A percentile compares a stretch with the other conserved stretches of the same genome.
Conservation (phyloP, 2,329 filamentous ascomycete genomes). For the Trichoderma sp. region DNA sequence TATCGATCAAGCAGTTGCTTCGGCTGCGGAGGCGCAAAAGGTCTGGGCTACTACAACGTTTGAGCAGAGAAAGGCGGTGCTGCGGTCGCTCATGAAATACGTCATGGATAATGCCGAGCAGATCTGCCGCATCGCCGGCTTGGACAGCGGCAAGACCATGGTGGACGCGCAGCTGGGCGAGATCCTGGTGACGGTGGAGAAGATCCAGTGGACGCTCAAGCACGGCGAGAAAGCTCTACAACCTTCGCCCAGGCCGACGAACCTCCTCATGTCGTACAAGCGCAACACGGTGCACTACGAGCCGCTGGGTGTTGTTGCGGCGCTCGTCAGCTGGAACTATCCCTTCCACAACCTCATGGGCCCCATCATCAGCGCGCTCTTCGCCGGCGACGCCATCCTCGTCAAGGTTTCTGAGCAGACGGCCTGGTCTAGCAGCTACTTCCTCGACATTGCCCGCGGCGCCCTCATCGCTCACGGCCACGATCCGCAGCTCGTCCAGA, state of each 20-base stretch:
- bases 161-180: conserved; percentile 92
- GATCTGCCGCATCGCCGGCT: conserved; percentile 79
- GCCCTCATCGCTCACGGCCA: conserved; percentile 82
- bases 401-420: conserved; percentile 96
- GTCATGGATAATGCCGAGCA: conserved; percentile 85
- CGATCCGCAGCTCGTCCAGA: conserved; percentile 77
- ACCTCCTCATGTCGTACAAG: conserved; percentile 94
- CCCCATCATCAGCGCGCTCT: conserved; percentile 85
- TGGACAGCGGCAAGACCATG: conserved; percentile 95
- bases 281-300: conserved; percentile 87
- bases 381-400: conserved; percentile 85
- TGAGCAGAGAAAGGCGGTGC: conserved; percentile 69
- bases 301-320: conserved; percentile 86
- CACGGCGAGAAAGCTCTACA: conserved; percentile 81
- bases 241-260: conserved; percentile 74
- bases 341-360: conserved; percentile 93
- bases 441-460: conserved; percentile 71
- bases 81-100: conserved; percentile 77
- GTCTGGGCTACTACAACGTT: conserved; percentile 79
- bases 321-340: conserved; percentile 96
- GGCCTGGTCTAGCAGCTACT: conserved; percentile 86
- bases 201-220: conserved; percentile 87
- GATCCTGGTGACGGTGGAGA: conserved; percentile 90
- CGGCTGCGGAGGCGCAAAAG: conserved; percentile 70
- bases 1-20: conserved; percentile 75